Percentiles rank a stretch among this genome's conserved stretches.
These are phyloP conservation scores for Cladobotryum mycophilum DNA, from an alignment of 2,329 filamentous ascomycete genomes.

Conservation along the genomic window DNA sequence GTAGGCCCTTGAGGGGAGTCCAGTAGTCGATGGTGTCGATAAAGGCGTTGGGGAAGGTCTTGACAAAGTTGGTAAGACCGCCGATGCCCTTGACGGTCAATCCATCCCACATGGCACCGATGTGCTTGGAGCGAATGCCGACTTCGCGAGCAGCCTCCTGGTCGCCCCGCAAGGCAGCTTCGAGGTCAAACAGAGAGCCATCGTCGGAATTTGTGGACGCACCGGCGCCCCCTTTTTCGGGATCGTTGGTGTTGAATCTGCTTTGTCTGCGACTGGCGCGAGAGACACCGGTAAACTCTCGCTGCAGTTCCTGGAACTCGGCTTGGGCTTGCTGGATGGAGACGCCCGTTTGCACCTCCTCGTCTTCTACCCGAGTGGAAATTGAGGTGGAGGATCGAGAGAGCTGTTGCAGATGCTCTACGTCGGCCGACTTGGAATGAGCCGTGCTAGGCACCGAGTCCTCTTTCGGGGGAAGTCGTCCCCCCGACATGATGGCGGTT, in stretches of 20 bases:
- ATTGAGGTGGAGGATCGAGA: too few species aligned
- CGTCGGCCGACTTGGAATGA: too few species aligned
- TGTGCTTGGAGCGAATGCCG: constrained; percentile 74
- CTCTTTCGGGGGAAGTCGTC: too few species aligned
- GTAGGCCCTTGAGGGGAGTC: constrained; percentile 54
- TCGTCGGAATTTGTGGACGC: constrained; percentile 35
- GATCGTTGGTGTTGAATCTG: constrained; percentile 33
- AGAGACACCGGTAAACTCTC: constrained; percentile 53
- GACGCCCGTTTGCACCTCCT: constrained; percentile 28
- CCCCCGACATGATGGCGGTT: too few species aligned
- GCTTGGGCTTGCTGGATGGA: constrained; percentile 62
- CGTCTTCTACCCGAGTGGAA: too few species aligned
- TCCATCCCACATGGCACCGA: constrained; percentile 72
- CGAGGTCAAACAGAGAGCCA: constrained; percentile 62
- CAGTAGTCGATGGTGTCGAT: constrained; percentile 70
- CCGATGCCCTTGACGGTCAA: constrained; percentile 71
- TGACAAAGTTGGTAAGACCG: constrained; percentile 64
- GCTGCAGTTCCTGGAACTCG: constrained; percentile 63
- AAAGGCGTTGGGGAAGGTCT: constrained; percentile 73
- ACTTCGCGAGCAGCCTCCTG: constrained; percentile 65
- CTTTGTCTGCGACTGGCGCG: constrained; percentile 36
- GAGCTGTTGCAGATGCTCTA: too few species aligned
- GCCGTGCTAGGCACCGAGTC: too few species aligned
- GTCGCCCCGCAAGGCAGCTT: constrained; percentile 64
- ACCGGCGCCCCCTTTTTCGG: constrained; percentile 55